These are phyloP conservation scores for Gnomoniopsis smithogilvyi DNA, from an alignment of 2,329 filamentous ascomycete genomes.

Conservation along the genomic window DNA sequence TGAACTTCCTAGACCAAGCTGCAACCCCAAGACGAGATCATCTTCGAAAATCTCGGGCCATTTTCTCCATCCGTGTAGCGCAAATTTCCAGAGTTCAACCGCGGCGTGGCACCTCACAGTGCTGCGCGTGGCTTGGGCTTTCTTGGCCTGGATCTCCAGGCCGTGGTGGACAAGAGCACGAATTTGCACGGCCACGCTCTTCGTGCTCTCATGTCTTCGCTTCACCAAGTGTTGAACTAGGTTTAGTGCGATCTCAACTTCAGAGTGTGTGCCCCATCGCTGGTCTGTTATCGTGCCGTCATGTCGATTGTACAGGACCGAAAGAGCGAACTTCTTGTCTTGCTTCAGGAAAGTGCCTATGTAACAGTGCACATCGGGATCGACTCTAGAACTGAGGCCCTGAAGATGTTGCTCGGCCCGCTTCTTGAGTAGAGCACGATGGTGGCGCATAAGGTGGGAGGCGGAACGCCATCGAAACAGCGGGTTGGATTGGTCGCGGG, in stretches of 20 bases:
- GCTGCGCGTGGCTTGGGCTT: not conserved
- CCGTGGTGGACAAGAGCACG: conserved; percentile 1
- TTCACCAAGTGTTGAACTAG: not conserved
- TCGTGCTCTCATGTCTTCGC: not conserved
- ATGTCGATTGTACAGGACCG: not conserved
- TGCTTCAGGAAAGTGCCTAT: not conserved
- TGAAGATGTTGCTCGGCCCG: conserved; percentile 4
- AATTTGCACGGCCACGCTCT: not conserved
- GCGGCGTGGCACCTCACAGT: not conserved
- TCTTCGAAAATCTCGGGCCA: conserved; percentile 3
- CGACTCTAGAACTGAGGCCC: not conserved
- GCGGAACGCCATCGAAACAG: conserved; percentile 2
- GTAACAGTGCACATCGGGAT: not conserved
- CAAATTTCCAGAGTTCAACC: not conserved
- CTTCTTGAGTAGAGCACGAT: not conserved
- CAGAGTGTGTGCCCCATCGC: not conserved
- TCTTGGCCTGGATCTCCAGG: not conserved
- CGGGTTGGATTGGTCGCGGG: conserved; percentile 1
- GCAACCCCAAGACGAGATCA: not conserved
- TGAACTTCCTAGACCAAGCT: not conserved
- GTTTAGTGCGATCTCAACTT: not conserved
- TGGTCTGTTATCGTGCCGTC: conserved; percentile 1
- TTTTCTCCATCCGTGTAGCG: conserved; percentile 2
- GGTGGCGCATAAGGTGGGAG: not conserved
- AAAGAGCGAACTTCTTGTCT: conserved; percentile 1